Percentiles rank a stretch among this genome's conserved stretches.
These are phyloP conservation scores for Stemphylium vesicarium DNA, from an alignment of 2,329 filamentous ascomycete genomes.

Conservation along the genomic window DNA sequence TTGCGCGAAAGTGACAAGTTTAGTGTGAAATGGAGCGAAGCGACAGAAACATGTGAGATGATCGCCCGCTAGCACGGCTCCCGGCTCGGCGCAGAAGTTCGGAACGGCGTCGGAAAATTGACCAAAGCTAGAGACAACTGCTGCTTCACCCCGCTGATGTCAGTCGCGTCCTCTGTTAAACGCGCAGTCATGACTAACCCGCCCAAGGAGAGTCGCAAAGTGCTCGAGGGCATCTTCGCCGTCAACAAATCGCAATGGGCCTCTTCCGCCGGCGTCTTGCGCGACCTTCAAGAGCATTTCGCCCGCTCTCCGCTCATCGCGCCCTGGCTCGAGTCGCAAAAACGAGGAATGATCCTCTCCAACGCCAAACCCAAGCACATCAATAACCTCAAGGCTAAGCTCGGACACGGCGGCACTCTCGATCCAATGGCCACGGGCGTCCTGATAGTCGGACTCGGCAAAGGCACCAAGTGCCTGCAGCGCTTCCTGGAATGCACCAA, in stretches of 20 bases:
- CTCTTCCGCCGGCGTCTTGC: slow-evolving; percentile 88
- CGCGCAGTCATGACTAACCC: slow-evolving; percentile 34
- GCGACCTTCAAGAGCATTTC: slow-evolving; percentile 84
- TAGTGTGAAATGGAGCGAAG: not conserved
- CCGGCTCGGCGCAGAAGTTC: slow-evolving; percentile 5
- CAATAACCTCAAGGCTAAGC: slow-evolving; percentile 72
- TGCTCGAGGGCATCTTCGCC: slow-evolving; percentile 72
- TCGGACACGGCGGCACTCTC: slow-evolving; percentile 94
- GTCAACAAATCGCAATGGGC: slow-evolving; percentile 91
- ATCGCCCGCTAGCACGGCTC: slow-evolving; percentile 24
- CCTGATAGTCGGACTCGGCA: slow-evolving; percentile 84
- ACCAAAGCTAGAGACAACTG: slow-evolving; percentile 7
- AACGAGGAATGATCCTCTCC: slow-evolving; percentile 63
- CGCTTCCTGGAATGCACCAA: slow-evolving; percentile 89
- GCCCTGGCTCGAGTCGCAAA: slow-evolving; percentile 74
- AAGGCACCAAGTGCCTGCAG: slow-evolving; percentile 81
- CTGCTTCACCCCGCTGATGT: slow-evolving; percentile 27
- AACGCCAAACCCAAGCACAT: slow-evolving; percentile 62
- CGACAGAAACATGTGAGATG: slow-evolving; percentile 18
- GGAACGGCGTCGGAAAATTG: slow-evolving; percentile 18
- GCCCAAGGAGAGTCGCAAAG: slow-evolving; percentile 48
- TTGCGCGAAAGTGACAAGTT: not conserved
- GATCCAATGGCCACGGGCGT: slow-evolving; percentile 95
- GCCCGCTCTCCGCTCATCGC: slow-evolving; percentile 80
- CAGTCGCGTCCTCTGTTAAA: slow-evolving; percentile 19